Evolutionary conservation across 768 basidiomycete species (phyloP), one percentile per base, ranked within the genome.

Genomic region (Boletus subparvulus): DNA sequence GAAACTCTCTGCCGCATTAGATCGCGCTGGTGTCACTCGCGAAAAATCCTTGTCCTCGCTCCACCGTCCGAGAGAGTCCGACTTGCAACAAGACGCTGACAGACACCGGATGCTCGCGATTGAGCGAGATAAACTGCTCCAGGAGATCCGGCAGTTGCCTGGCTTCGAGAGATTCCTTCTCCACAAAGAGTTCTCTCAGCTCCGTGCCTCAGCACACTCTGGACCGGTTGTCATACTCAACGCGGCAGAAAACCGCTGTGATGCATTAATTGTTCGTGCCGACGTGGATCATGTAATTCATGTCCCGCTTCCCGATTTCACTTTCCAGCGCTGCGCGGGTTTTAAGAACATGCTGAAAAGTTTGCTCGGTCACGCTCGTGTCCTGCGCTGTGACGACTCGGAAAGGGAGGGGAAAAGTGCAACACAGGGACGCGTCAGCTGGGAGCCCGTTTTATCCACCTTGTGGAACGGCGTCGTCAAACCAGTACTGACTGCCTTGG

Each of bases 401-500:
- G n/a, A n/a, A n/a, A n/a, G n/a, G n/a, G n/a, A n/a, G n/a, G n/a
- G n/a, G 16, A 42, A 40, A n/a, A 14, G 11, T 32, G 21, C 19
- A 3, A 16, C 24, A 11, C 45, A 16, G 44, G 33, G 19, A 1
- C 2, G 9, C n/a, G 10, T 24, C 11, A 47, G 36, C 13, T 59
- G 56, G 56, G 36, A 45, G 16, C n/a, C 26, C 9, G 0, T 50
- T 30, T 43, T 59, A 28, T 47, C 60, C 4, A n/a, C n/a, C 8
- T 17, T 61, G n/a, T 61, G 60, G 60, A 59, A 46, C 9, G 24
- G 33, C 6, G 17, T 50, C 8, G 36, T 58, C 9, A 54, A 58
- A 47, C 59, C 52, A 0, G 43, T 60, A 11, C 8, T 60, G 9
- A 24, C 58, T 32, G 40, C 47, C 14, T 35, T 60, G 9, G 47